Evolutionary conservation across 495 filamentous ascomycete species (phyloP).

Genomic region (Geopyxis carbonaria): DNA sequence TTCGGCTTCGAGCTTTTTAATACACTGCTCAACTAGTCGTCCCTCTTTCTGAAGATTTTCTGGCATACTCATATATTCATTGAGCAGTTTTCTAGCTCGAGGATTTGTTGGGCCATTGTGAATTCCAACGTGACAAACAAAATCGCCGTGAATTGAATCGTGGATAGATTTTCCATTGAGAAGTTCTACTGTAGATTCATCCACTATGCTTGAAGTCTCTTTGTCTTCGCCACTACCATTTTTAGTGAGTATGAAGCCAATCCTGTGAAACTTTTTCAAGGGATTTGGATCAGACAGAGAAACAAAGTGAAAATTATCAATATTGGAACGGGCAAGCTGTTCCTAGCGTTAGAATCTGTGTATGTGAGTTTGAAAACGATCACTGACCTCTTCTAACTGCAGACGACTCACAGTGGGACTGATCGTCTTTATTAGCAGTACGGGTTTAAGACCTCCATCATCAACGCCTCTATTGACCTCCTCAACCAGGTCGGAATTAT

Average conservation of each 20-base stretch:
- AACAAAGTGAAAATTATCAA: conserved; percentile 25
- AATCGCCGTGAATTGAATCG: conserved; percentile 80
- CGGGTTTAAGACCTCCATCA: conserved; percentile 41
- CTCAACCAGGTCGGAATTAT: conserved; percentile 80
- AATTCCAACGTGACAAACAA: conserved; percentile 90
- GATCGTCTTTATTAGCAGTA: conserved; percentile 93
- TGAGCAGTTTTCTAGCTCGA: conserved; percentile 72
- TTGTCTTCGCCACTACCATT: conserved; percentile 35
- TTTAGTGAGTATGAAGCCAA: conserved; percentile 73
- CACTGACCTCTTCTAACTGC: conserved; percentile 53
- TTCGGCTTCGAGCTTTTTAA: conserved; percentile 63
- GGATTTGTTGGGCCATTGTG: conserved; percentile 74
- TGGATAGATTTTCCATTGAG: conserved; percentile 94
- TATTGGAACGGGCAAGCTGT: conserved; percentile 42
- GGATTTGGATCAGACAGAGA: conserved; percentile 80
- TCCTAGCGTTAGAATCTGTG: conserved; percentile 69
- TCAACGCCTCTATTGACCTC: conserved; percentile 32
- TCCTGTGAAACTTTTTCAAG: conserved; percentile 87
- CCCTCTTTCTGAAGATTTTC: conserved; percentile 25
- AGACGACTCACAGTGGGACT: conserved; percentile 89
- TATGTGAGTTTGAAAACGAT: background rate
- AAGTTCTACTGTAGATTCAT: conserved; percentile 73
- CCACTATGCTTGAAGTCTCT: conserved; percentile 37
- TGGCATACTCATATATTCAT: conserved; percentile 25
- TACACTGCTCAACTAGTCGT: conserved; percentile 26